A percentile compares a stretch with the other conserved stretches of the same genome.
These are phyloP conservation scores for Ceratobasidium sp. DNA, from an alignment of 1,284 basidiomycete species.

Conservation along the genomic window DNA sequence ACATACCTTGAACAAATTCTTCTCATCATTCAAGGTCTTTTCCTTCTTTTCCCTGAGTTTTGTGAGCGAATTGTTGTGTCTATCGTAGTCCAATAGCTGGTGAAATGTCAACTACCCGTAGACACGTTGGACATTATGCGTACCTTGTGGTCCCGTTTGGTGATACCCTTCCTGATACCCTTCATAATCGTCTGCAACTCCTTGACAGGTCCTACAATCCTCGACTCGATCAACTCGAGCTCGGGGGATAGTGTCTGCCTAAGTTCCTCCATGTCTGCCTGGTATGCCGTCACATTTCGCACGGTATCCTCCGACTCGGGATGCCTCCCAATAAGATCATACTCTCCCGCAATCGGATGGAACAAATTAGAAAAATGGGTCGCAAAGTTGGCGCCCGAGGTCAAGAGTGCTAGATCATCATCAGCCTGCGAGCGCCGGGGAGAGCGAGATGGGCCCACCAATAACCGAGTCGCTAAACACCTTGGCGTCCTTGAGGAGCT, in stretches of 20 bases:
- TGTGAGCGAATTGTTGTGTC: slow-evolving; percentile 92
- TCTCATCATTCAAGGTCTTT: slow-evolving; percentile 90
- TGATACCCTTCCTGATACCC: slow-evolving; percentile 89
- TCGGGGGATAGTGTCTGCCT: slow-evolving; percentile 83
- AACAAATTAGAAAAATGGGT: slow-evolving; percentile 80
- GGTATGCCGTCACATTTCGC: slow-evolving; percentile 74
- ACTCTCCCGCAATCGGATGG: slow-evolving; percentile 82
- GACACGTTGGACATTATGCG: slow-evolving; percentile 39
- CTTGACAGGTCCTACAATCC: slow-evolving; percentile 85
- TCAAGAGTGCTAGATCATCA: slow-evolving; percentile 70
- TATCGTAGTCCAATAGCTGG: slow-evolving; percentile 91
- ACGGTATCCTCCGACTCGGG: slow-evolving; percentile 83
- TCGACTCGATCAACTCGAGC: slow-evolving; percentile 91
- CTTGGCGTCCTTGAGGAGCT: slow-evolving; percentile 90
- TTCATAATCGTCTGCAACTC: slow-evolving; percentile 90
- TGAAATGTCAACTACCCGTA: slow-evolving; percentile 18
- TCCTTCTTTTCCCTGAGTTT: slow-evolving; percentile 98
- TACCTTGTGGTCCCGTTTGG: slow-evolving; percentile 96
- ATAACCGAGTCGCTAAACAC: slow-evolving; percentile 84
- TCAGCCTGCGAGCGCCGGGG: slow-evolving; percentile 17
- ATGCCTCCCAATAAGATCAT: slow-evolving; percentile 78
- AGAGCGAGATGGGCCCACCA: slow-evolving; percentile 56
- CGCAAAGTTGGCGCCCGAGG: slow-evolving; percentile 77
- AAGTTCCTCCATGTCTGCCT: slow-evolving; percentile 83
- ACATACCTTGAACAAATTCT: slow-evolving; percentile 89